Percentiles rank a stretch among this genome's conserved stretches.
Evolutionary conservation across 108 stramenopile species (phyloP).

Genomic region (Epithemia pelagica): DNA sequence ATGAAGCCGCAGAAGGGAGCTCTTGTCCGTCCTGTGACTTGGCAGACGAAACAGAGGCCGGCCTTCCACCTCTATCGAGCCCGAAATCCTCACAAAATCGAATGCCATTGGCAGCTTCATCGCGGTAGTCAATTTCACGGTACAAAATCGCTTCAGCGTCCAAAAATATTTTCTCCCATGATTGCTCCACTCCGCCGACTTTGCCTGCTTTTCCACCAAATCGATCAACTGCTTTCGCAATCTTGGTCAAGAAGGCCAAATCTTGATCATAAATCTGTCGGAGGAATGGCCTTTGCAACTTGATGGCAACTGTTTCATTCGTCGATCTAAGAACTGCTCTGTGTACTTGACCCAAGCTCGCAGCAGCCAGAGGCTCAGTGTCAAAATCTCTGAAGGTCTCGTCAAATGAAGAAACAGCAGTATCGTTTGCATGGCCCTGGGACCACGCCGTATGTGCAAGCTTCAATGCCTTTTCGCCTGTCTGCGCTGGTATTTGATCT

Average conservation of each 20-base stretch:
- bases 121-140: slow-evolving; percentile 93
- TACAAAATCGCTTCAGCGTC: slow-evolving; percentile 90
- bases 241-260: slow-evolving; percentile 72
- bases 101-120: slow-evolving; percentile 84
- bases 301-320: slow-evolving; percentile 76
- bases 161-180: slow-evolving; percentile 74
- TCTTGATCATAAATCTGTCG: slow-evolving; percentile 88
- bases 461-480: slow-evolving; percentile 71
- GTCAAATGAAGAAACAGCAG: slow-evolving; percentile 31
- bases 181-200: slow-evolving; percentile 68
- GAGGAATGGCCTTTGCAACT: slow-evolving; percentile 81
- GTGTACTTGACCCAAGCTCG: slow-evolving; percentile 90
- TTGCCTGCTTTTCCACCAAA: slow-evolving; percentile 37
- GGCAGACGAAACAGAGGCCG: slow-evolving; percentile 29
- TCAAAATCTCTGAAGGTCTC: slow-evolving; percentile 70
- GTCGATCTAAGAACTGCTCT: slow-evolving; percentile 54
- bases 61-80: slow-evolving; percentile 58
- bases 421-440: slow-evolving; percentile 18
- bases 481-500: slow-evolving; percentile 85
- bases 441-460: slow-evolving; percentile 66
- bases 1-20: slow-evolving; percentile 68
- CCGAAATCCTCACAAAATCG: slow-evolving; percentile 86
- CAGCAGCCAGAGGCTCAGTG: slow-evolving; percentile 83
- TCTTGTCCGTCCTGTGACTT: slow-evolving; percentile 52
- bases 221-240: slow-evolving; percentile 62